A percentile compares a stretch with the other conserved stretches of the same genome.
phyloP scores from a whole-genome alignment of 768 basidiomycete species.

The Neoboletus magnificus region DNA sequence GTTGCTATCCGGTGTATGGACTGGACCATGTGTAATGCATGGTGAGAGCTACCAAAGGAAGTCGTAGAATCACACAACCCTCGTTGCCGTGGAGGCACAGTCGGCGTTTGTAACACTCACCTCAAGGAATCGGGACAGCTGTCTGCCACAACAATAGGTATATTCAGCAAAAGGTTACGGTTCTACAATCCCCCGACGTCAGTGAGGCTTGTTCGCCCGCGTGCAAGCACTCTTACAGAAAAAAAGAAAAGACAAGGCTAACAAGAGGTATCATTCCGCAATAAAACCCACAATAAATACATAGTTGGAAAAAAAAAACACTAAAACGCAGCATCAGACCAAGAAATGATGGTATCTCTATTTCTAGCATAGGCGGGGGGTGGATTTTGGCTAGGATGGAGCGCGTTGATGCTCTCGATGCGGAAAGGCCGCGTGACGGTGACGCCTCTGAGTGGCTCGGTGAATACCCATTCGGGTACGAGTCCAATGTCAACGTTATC shows the following conservation, averaged over 20 bases:
- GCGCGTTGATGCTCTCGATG: constrained; percentile 45
- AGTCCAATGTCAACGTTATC: constrained; percentile 62
- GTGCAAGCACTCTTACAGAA: too few species aligned
- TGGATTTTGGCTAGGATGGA: constrained; percentile 43
- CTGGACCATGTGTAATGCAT: background rate
- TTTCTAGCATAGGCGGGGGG: constrained; percentile 33
- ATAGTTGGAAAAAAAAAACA: background rate
- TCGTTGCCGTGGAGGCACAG: background rate
- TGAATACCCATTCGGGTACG: constrained; percentile 75
- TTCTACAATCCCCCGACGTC: background rate
- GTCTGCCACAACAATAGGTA: background rate
- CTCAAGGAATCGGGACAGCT: background rate
- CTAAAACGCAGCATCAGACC: constrained; percentile 36
- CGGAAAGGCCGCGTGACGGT: constrained; percentile 63
- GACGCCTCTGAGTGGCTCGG: constrained; percentile 58
- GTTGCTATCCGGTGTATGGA: background rate
- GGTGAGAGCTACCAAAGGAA: background rate
- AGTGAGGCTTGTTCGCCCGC: background rate
- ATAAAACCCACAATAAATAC: too few species aligned
- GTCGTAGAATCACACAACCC: background rate
- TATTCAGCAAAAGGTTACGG: background rate
- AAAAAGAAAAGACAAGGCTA: background rate
- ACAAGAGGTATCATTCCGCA: background rate
- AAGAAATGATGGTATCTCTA: constrained; percentile 57
- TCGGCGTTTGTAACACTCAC: too few species aligned